Evolutionary conservation across 2,329 filamentous ascomycete species (phyloP).

Genomic region (Sphaerulina musiva): DNA sequence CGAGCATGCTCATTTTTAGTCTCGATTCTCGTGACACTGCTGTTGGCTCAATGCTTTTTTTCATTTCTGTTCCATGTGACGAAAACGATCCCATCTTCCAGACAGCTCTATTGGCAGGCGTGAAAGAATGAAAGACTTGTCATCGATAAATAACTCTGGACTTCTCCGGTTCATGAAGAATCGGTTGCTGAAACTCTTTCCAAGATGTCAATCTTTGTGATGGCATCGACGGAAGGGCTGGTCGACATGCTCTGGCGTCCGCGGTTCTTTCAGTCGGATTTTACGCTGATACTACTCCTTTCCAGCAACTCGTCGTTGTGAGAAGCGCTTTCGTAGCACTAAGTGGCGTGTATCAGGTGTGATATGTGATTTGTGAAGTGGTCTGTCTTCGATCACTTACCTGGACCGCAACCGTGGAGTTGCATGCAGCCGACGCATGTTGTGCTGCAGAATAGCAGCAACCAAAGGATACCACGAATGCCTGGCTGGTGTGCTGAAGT

Average conservation of each 20-base stretch:
- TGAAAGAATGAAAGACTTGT: background rate
- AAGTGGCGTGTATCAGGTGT: too few relatives aligned
- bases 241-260: background rate
- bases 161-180: slow-evolving; percentile 1
- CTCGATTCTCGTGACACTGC: too few relatives aligned
- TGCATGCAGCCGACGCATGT: too few relatives aligned
- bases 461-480: slow-evolving; percentile 1
- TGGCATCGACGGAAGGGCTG: background rate
- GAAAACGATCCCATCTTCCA: background rate
- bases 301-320: background rate
- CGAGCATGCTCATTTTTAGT: too few relatives aligned
- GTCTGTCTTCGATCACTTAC: too few relatives aligned
- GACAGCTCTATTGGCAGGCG: background rate
- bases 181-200: background rate
- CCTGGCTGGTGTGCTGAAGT: slow-evolving; percentile 11
- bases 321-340: background rate
- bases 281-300: background rate
- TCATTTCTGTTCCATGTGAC: too few relatives aligned
- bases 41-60: too few relatives aligned
- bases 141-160: background rate
- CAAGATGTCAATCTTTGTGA: background rate
- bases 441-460: too few relatives aligned
- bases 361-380: too few relatives aligned
- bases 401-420: too few relatives aligned
- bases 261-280: background rate